Evolutionary conservation across 148 eudicot genomes (phyloP).

Genomic region (Silene conica): DNA sequence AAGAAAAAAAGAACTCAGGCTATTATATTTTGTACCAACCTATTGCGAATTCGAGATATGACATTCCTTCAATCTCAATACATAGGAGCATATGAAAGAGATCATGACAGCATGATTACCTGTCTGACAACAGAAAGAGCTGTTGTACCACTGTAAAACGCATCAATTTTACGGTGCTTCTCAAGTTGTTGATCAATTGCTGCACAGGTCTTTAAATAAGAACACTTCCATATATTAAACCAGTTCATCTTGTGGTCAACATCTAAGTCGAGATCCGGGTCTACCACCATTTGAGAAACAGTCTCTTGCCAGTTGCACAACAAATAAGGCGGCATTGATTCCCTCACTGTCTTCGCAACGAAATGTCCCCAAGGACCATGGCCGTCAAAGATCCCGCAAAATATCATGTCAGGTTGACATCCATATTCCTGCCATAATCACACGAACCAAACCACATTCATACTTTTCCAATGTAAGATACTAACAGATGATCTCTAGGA

Average conservation of each 20-base stretch:
- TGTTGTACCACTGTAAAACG: conserved; percentile 79
- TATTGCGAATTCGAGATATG: background rate
- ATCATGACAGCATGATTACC: conserved; percentile 35
- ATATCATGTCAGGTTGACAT: conserved; percentile 84
- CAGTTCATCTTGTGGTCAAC: conserved; percentile 48
- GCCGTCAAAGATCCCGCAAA: conserved; percentile 93
- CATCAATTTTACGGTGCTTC: conserved; percentile 61
- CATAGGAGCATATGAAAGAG: background rate
- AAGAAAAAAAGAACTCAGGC: too few species aligned
- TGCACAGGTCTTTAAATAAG: conserved; percentile 79
- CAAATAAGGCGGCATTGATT: conserved; percentile 68
- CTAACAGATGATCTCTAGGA: background rate
- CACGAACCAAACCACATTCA: conserved; percentile 9
- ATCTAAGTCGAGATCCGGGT: conserved; percentile 50
- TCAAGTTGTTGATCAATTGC: conserved; percentile 65
- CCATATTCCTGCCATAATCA: conserved; percentile 66
- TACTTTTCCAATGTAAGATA: background rate
- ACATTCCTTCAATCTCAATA: background rate
- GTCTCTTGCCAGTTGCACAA: conserved; percentile 76
- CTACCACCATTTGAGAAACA: conserved; percentile 51
- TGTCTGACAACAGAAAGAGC: conserved; percentile 84
- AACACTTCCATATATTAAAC: conserved; percentile 68
- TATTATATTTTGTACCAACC: too few species aligned
- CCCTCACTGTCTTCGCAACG: conserved; percentile 79
- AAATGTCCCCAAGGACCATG: conserved; percentile 98